Evolutionary conservation across 371 early-diverging fungal genomes (phyloP), one percentile per base, ranked within the genome.

Genomic region (Saksenaea oblongispora): DNA sequence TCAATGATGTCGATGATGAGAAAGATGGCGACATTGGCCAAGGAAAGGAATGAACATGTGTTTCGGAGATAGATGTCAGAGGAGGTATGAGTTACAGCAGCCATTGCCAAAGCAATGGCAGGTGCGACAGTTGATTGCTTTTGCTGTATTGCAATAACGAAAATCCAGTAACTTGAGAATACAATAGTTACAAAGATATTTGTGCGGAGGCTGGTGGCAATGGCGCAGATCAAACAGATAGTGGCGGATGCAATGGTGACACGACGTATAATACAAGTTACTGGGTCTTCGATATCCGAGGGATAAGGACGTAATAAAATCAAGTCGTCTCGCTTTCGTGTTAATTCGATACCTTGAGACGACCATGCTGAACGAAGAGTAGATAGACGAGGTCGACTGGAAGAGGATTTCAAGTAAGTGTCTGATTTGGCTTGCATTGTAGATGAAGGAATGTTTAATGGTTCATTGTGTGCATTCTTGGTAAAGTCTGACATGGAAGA

Each of bases 321-420:
- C 24, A 47, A 47, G 24, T 47, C 22, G 51, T 47, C 22, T 22
- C 51, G 51, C 4, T 47, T 47, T 17, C 22, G 22, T 22, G 11
- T 22, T 10, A 47, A 22, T 47, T 47, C 51, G 8, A 22, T 5
- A 41, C 63, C 61, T 28, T 63, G 67, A 0, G 70, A 67, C 17
- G 69, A 36, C 74, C 74, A 74, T 1, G 55, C 61, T 8, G 77
- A 74, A 3, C 70, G 64, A 28, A 77, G 39, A 18, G 72, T 58
- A 17, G 74, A 54, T 22, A 74, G 39, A 42, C 69, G 58, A 3
- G 77, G 77, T 54, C 74, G 37, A 2, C 51, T 22, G 5, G 51
- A 8, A 22, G 18, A 8, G 8, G 22, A 1, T 22, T 47, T 22
- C 51, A 47, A 22, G 22, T 47, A 10, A 2, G 24, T 22, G 11